Conservation (phyloP, 2,329 filamentous ascomycete species). For the Neopestalotiopsis rosae region DNA sequence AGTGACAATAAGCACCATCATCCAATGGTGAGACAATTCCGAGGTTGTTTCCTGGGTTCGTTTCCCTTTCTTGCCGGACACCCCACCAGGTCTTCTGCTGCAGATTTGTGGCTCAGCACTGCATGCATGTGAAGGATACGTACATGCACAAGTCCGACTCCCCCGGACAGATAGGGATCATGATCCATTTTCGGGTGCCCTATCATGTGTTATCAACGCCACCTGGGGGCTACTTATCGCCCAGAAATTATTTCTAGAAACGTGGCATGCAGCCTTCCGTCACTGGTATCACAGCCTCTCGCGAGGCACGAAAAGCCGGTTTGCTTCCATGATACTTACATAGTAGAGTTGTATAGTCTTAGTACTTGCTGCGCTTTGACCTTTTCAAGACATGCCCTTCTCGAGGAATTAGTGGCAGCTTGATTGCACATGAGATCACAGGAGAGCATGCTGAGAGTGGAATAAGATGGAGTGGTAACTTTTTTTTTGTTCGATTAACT, state of each 20-base stretch:
- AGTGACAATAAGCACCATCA: neutral
- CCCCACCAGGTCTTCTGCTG: neutral
- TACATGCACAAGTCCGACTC: neutral
- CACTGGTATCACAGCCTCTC: neutral
- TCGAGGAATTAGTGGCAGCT: too few relatives aligned
- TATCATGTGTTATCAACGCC: neutral
- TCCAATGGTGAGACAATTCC: neutral
- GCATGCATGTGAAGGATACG: neutral
- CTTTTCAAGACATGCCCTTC: neutral
- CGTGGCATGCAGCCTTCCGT: neutral
- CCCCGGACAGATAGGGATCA: too few relatives aligned
- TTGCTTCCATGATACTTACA: neutral
- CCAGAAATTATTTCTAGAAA: neutral
- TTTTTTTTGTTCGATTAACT: conserved; percentile 21
- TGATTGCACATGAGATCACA: neutral
- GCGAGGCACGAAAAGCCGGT: neutral
- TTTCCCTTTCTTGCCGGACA: too few relatives aligned
- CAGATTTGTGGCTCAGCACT: neutral
- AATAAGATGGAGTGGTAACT: neutral
- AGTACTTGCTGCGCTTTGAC: neutral
- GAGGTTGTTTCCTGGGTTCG: neutral
- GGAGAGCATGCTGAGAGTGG: neutral
- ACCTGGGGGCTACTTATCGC: neutral
- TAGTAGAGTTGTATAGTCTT: neutral
- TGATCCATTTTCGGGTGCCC: neutral